Evolutionary conservation across 495 filamentous ascomycete genomes (phyloP), one percentile per base, ranked within the genome.

Genomic region (Pyronema domesticum): DNA sequence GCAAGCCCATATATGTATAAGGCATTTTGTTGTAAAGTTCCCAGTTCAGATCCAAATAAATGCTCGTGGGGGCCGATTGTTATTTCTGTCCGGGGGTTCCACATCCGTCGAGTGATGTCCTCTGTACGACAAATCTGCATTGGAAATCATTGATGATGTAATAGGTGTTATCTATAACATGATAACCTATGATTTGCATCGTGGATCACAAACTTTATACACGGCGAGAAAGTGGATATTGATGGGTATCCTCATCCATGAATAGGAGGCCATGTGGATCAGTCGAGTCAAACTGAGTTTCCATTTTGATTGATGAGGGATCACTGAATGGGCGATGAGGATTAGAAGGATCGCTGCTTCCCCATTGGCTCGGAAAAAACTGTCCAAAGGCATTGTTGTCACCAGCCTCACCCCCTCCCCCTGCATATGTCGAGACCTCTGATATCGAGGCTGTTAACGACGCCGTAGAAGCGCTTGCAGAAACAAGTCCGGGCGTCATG

Each of bases 401-500:
- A 13, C 19, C 47, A 35, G 23, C 47, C 11, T 42, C 39, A 11
- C 36, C 54, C 30, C 54, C 35, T 37, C 14, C 17, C 34, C 54
- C 61, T 36, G 57, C 62, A 37, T 62, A 65, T 35, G 63, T 59
- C 48, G 51, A 23, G 15, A 42, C 49, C 46, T 65, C 63, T 8
- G 63, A 61, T 51, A 65, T 53, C 5, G 63, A 65, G 23, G 63
- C 59, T 19, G 63, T 57, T 15, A 65, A 55, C 36, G 63, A 65
- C 42, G 63, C 55, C 37, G 63, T 65, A 9, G 63, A 65, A 18
- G 59, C 57, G 55, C 59, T 65, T 17, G 62, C 55, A 33, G 59
- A 65, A 54, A 58, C 54, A 34, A 65, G 57, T 11, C 56, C 63
- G 14, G 62, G 62, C 33, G 51, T 50, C 33, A 46, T 15, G 47